Evolutionary conservation across 2,329 filamentous ascomycete genomes (phyloP).

Genomic region (Apiospora marii): DNA sequence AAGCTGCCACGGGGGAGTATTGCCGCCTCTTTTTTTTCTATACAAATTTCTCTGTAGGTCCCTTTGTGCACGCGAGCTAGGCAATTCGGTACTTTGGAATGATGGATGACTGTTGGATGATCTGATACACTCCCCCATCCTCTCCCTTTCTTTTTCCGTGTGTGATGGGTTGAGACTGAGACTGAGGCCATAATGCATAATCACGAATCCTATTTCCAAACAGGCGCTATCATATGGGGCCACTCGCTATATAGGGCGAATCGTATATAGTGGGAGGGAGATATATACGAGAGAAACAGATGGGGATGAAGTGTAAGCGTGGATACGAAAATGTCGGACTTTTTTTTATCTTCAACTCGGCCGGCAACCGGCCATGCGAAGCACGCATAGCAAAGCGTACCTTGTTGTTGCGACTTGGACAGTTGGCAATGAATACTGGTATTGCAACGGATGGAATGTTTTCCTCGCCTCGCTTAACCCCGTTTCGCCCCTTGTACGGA

Average conservation of each 20-base stretch:
- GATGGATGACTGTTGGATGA: neutral
- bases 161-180: neutral
- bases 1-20: conserved; percentile 13
- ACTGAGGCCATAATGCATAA: conserved; percentile 8
- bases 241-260: neutral
- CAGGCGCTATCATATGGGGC: conserved; percentile 16
- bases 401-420: neutral
- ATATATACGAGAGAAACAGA: conserved; percentile 12
- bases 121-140: neutral
- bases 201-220: conserved; percentile 7
- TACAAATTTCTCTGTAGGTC: neutral
- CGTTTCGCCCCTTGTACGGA: neutral
- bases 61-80: neutral
- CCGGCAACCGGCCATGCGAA: conserved; percentile 6
- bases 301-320: neutral
- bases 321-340: neutral
- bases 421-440: neutral
- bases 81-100: conserved; percentile 7
- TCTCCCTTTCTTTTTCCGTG: neutral
- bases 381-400: neutral
- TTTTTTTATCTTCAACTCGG: neutral
- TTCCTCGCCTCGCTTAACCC: neutral
- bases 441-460: conserved; percentile 4
- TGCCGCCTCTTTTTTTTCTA: conserved; percentile 3
- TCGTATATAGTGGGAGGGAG: neutral